phyloP scores from a whole-genome alignment of 2,329 filamentous ascomycete species.

The Trichoderma atroviride region DNA sequence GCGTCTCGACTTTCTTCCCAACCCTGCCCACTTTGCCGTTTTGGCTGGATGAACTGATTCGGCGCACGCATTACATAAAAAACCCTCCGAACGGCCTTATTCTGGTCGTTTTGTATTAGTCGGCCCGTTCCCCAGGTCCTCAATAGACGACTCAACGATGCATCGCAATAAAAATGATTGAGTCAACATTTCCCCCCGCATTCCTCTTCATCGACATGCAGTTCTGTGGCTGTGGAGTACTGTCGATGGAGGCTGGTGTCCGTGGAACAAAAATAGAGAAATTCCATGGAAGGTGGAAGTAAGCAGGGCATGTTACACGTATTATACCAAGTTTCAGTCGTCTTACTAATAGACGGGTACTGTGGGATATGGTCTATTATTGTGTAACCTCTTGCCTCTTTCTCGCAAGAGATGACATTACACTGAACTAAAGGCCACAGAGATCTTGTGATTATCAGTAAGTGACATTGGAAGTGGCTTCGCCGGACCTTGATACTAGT shows the following conservation, averaged over 20 bases:
- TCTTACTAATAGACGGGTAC: constrained; percentile 1
- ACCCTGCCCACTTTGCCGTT: neutral
- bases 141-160: constrained; percentile 6
- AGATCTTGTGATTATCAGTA: neutral
- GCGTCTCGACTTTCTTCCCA: constrained; percentile 4
- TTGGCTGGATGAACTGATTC: neutral
- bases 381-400: constrained; percentile 3
- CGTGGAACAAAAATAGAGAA: neutral
- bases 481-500: neutral
- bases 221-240: neutral
- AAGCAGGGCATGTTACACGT: neutral
- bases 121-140: constrained; percentile 13
- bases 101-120: constrained; percentile 6
- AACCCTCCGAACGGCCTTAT: constrained; percentile 12
- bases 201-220: neutral
- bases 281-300: neutral
- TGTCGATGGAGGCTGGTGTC: neutral
- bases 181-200: constrained; percentile 16
- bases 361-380: neutral
- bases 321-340: constrained; percentile 3
- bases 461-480: neutral
- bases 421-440: neutral
- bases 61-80: neutral
- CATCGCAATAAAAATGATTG: neutral
- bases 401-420: neutral